Conservation (phyloP, 2,329 filamentous ascomycete genomes). For the Sporothrix brasiliensis region DNA sequence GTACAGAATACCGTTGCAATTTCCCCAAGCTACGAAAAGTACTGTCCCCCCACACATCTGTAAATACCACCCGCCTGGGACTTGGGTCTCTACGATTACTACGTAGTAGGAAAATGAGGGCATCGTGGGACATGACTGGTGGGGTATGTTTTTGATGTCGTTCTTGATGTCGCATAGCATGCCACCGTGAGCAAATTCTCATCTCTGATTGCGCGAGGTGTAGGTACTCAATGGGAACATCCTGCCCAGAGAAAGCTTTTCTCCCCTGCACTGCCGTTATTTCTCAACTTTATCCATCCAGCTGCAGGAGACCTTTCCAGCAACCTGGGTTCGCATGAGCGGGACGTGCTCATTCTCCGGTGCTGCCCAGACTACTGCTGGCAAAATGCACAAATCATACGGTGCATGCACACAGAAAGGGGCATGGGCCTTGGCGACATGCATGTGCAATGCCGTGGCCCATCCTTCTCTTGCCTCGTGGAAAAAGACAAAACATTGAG, state of each 20-base stretch:
- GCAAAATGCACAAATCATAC: too few relatives aligned
- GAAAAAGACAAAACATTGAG: neutral
- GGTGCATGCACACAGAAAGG: constrained; percentile 8
- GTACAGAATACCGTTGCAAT: constrained; percentile 2
- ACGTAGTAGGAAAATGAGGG: neutral
- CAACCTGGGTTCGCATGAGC: neutral
- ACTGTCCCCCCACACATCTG: neutral
- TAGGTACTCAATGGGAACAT: neutral
- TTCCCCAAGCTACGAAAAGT: neutral
- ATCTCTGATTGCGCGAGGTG: constrained; percentile 8
- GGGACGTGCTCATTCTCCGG: neutral
- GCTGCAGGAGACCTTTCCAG: neutral
- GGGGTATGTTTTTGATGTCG: neutral
- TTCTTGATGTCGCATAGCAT: neutral
- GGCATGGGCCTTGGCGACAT: neutral
- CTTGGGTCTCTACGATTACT: neutral
- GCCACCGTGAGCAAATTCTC: constrained; percentile 2
- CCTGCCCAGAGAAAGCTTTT: neutral
- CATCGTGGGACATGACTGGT: neutral
- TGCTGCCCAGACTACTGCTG: neutral
- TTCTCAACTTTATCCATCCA: too few relatives aligned
- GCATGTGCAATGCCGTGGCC: neutral
- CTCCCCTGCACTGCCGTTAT: neutral
- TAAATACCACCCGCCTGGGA: neutral
- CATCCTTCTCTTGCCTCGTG: neutral